phyloP scores from a whole-genome alignment of 2,329 filamentous ascomycete genomes.

The Sclerotinia trifoliorum region DNA sequence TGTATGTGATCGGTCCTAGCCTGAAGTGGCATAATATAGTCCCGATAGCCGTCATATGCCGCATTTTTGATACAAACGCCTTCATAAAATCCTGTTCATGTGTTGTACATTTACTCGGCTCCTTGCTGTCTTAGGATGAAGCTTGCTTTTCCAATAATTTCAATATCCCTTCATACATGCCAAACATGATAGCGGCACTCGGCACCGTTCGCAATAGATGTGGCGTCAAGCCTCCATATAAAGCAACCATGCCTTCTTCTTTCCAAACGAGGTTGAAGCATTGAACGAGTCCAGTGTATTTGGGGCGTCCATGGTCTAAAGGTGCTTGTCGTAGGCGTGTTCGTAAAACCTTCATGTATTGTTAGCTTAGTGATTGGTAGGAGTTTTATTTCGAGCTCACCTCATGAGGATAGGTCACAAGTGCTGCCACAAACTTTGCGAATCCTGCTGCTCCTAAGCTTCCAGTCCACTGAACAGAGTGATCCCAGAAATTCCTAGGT shows the following conservation, averaged over 20 bases:
- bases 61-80: slow-evolving; percentile 29
- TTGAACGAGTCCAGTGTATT: slow-evolving; percentile 85
- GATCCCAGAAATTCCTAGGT: slow-evolving; percentile 68
- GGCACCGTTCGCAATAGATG: slow-evolving; percentile 90
- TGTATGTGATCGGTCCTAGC: slow-evolving; percentile 2
- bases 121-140: slow-evolving; percentile 28
- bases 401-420: slow-evolving; percentile 91
- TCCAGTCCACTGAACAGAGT: slow-evolving; percentile 73
- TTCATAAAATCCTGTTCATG: slow-evolving; percentile 22
- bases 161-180: slow-evolving; percentile 60
- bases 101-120: slow-evolving; percentile 11
- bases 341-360: slow-evolving; percentile 61
- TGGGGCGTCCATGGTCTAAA: slow-evolving; percentile 65
- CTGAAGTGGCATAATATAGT: slow-evolving; percentile 11
- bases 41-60: slow-evolving; percentile 11
- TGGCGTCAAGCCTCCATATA: slow-evolving; percentile 89
- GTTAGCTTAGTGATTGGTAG: slow-evolving; percentile 17
- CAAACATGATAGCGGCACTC: slow-evolving; percentile 94
- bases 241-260: slow-evolving; percentile 79
- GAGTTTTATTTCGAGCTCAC: slow-evolving; percentile 46
- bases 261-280: slow-evolving; percentile 86
- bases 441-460: slow-evolving; percentile 76
- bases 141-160: slow-evolving; percentile 37
- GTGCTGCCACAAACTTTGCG: slow-evolving; percentile 81
- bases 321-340: slow-evolving; percentile 85